These are phyloP conservation scores for Gigaspora rosea DNA, from an alignment of 192 early-diverging fungal genomes.

Conservation along the genomic window DNA sequence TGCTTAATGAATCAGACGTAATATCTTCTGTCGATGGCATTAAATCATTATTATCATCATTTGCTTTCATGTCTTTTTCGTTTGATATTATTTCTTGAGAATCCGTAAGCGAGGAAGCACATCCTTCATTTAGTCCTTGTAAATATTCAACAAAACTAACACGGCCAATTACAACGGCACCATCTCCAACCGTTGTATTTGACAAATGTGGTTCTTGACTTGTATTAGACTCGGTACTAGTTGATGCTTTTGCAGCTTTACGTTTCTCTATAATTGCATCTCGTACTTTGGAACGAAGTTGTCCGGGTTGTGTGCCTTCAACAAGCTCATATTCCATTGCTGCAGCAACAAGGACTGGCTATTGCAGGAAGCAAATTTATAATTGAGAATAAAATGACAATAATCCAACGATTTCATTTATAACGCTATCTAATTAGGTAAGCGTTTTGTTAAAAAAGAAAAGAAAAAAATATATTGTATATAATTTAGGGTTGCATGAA, in stretches of 20 bases:
- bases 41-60: conserved; percentile 8
- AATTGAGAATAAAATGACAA: neutral
- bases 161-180: conserved; percentile 44
- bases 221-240: conserved; percentile 9
- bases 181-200: conserved; percentile 36
- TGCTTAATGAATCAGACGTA: neutral
- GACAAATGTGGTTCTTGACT: neutral
- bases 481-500: too few relatives aligned
- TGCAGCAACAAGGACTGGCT: conserved; percentile 50
- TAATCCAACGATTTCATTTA: conserved; percentile 2
- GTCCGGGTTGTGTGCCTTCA: conserved; percentile 41
- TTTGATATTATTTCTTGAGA: conserved; percentile 17
- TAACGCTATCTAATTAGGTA: neutral
- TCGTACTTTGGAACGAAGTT: conserved; percentile 43
- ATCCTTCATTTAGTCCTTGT: conserved; percentile 47
- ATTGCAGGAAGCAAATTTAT: neutral
- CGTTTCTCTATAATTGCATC: conserved; percentile 42
- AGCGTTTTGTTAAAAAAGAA: neutral
- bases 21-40: too few relatives aligned
- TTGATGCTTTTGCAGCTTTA: conserved; percentile 34
- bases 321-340: conserved; percentile 48
- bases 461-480: neutral
- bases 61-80: neutral
- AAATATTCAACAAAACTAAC: conserved; percentile 40
- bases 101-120: conserved; percentile 41